Evolutionary conservation across 2,329 filamentous ascomycete genomes (phyloP).

Genomic region (Colletotrichum paranaense): DNA sequence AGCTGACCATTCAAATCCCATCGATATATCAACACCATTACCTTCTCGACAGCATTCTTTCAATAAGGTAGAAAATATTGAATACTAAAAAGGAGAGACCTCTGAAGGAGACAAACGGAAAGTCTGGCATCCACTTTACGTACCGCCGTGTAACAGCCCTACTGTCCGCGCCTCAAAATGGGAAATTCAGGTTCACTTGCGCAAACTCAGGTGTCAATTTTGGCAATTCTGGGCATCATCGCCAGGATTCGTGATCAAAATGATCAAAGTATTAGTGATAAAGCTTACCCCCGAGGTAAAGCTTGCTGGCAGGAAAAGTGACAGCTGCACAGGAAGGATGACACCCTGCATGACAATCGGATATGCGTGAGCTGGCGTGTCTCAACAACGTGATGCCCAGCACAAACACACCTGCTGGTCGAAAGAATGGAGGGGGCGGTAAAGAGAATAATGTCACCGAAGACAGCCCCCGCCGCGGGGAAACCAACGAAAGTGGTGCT

Average conservation of each 20-base stretch:
- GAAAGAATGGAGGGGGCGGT: background rate
- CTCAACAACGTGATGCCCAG: constrained; percentile 28
- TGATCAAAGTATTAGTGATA: background rate
- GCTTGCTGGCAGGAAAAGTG: background rate
- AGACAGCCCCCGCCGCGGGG: background rate
- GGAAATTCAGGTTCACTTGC: background rate
- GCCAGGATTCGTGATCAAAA: background rate
- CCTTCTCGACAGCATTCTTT: no score
- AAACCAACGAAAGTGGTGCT: background rate
- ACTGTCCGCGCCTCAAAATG: background rate
- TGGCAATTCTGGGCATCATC: background rate
- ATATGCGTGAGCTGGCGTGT: constrained; percentile 14
- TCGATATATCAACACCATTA: no score
- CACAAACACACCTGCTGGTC: background rate
- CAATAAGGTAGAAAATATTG: no score
- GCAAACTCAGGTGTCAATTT: background rate
- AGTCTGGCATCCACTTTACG: background rate
- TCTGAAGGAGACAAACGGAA: background rate
- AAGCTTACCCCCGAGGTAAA: background rate
- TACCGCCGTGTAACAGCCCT: background rate
- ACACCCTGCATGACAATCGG: constrained; percentile 6
- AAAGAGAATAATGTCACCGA: background rate
- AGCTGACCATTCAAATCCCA: no score
- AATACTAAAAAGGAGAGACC: no score
- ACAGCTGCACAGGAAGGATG: background rate